Conservation (phyloP, 2,329 filamentous ascomycete species). For the Ascochyta fabae region DNA sequence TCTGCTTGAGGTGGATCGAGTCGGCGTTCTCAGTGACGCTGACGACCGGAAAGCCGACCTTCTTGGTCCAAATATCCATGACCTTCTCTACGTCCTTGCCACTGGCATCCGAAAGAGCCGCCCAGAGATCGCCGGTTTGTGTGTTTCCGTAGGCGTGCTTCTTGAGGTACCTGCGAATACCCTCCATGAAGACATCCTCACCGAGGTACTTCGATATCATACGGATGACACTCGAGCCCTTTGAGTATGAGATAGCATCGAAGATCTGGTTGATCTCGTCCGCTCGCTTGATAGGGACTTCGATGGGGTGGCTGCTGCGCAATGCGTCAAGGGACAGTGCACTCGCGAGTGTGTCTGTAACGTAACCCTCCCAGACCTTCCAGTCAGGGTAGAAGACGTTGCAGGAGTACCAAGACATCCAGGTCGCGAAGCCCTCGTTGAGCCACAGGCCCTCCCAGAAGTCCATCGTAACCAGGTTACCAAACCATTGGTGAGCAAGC, state of each 20-base stretch:
- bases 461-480: conserved; percentile 96
- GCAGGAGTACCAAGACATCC: conserved; percentile 94
- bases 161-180: conserved; percentile 88
- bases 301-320: conserved; percentile 93
- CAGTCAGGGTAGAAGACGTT: conserved; percentile 96
- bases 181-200: conserved; percentile 91
- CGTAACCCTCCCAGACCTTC: conserved; percentile 97
- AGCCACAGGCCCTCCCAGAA: conserved; percentile 99
- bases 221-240: conserved; percentile 91
- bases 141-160: conserved; percentile 98
- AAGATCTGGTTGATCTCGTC: conserved; percentile 99
- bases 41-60: conserved; percentile 91
- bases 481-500: conserved; percentile 97
- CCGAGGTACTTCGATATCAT: conserved; percentile 98
- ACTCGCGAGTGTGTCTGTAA: conserved; percentile 88
- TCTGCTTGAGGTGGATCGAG: conserved; percentile 88
- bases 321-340: conserved; percentile 88
- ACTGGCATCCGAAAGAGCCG: conserved; percentile 83
- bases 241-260: conserved; percentile 95
- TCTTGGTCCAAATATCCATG: conserved; percentile 97
- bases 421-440: conserved; percentile 90
- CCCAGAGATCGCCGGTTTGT: conserved; percentile 88
- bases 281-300: conserved; percentile 92
- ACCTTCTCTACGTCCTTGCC: conserved; percentile 89
- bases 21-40: conserved; percentile 78